Evolutionary conservation across 345 rosid genomes (phyloP), one percentile per base, ranked within the genome.

Genomic region (Hibiscus tridactylites): DNA sequence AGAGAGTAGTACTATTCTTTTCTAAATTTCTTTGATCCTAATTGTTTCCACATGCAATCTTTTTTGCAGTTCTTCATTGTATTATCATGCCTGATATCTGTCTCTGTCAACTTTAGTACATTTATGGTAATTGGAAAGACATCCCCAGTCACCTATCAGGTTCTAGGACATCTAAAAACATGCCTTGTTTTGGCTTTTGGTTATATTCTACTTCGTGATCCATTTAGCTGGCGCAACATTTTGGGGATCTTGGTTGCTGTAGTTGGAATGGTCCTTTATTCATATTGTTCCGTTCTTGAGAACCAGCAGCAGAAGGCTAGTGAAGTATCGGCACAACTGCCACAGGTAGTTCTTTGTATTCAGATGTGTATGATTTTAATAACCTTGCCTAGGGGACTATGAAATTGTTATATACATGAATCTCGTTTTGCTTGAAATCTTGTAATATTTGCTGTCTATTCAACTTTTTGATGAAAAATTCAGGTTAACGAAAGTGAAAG

Each of bases 91-190:
- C 72, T 95, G 85, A 95, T 95, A 83, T 90, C 99, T 39, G 99
- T 95, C 63, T 95, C 98, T 59, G 99, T 95, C 69, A 95, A 95
- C 91, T 95, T 95, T 84, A 95, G 99, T 81, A 95, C 99, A 29
- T 95, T 95, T 81, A 80, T 95, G 77, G 99, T 95, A 16, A 95
- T 95, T 44, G 99, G 99, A 74, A 95, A 95, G 85, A 95, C 99
- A 72, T 95, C 99, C 79, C 99, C 99, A 4, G 99, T 95, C 72
- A 92, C 99, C 42, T 95, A 95, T 83, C 99, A 95, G 80, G 99
- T 95, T 66, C 87, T 95, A n/a, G 99, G 99, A 57, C 99, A 95
- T 84, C 83, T 95, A 47, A 95, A 95, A 83, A 95, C 99, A 67
- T 95, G 98, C 83, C 83, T 95, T 56, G 98, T 95, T 75, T 86